A percentile compares a stretch with the other conserved stretches of the same genome.
phyloP scores from a whole-genome alignment of 1,139 yeast species.

The Yamadazyma mexicana region DNA sequence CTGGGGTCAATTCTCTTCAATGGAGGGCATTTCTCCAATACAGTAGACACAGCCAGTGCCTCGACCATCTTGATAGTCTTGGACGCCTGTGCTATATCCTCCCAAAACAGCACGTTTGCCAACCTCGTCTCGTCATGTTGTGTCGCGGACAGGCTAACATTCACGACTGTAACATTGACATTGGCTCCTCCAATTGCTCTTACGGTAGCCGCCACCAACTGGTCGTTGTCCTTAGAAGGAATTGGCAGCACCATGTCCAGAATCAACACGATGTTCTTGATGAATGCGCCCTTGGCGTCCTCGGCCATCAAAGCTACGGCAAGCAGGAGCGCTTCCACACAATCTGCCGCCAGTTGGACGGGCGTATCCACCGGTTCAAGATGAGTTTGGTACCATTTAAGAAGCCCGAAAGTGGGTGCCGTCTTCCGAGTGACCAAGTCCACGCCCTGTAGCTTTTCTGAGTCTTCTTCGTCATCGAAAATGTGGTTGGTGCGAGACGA shows the following conservation, averaged over 20 bases:
- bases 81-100: conserved; percentile 15
- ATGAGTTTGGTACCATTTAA: conserved; percentile 15
- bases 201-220: conserved; percentile 17
- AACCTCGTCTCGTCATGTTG: background rate
- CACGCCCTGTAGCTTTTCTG: conserved; percentile 24
- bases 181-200: conserved; percentile 19
- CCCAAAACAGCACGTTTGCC: conserved; percentile 15
- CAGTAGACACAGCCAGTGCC: conserved; percentile 16
- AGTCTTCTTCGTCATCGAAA: conserved; percentile 19
- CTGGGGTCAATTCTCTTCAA: conserved; percentile 40
- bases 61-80: conserved; percentile 15
- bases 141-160: conserved; percentile 21
- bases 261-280: conserved; percentile 45
- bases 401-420: conserved; percentile 24
- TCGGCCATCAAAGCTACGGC: conserved; percentile 32
- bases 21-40: conserved; percentile 22
- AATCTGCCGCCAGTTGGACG: conserved; percentile 18
- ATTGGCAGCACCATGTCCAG: conserved; percentile 34
- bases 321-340: conserved; percentile 26
- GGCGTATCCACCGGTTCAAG: conserved; percentile 11
- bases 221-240: conserved; percentile 14
- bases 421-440: conserved; percentile 22
- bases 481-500: conserved; percentile 25
- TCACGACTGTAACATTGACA: conserved; percentile 28
- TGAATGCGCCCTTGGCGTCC: conserved; percentile 30